A percentile compares a stretch with the other conserved stretches of the same genome.
Evolutionary conservation across 495 filamentous ascomycete genomes (phyloP).

Genomic region (Trichoderma asperelloides): DNA sequence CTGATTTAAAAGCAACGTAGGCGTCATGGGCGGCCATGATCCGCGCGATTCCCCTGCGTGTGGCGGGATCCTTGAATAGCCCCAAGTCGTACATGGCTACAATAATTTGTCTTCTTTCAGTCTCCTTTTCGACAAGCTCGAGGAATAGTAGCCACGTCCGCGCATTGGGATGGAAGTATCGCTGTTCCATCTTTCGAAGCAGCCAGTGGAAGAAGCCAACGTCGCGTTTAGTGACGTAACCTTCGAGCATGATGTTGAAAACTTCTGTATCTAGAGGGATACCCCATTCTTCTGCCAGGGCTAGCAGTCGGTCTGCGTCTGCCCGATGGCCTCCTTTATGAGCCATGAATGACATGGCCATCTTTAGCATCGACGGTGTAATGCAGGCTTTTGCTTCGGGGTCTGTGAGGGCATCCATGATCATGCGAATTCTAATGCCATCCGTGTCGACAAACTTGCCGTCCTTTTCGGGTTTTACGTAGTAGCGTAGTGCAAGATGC

Average conservation of each 20-base stretch:
- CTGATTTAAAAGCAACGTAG: slow-evolving; percentile 20
- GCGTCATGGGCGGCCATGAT: slow-evolving; percentile 27
- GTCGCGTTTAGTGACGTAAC: slow-evolving; percentile 21
- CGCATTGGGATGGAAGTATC: slow-evolving; percentile 20
- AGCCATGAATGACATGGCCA: slow-evolving; percentile 27
- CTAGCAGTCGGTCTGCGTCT: slow-evolving; percentile 17
- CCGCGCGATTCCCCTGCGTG: slow-evolving; percentile 18
- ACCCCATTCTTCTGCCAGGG: slow-evolving; percentile 13
- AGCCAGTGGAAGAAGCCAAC: slow-evolving; percentile 23
- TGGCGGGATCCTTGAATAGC: slow-evolving; percentile 17
- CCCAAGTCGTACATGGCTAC: slow-evolving; percentile 22
- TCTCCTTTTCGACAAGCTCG: slow-evolving; percentile 28
- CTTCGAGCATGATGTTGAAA: slow-evolving; percentile 17
- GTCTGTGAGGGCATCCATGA: slow-evolving; percentile 22
- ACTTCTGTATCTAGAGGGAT: slow-evolving; percentile 19
- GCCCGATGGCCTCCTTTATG: slow-evolving; percentile 12
- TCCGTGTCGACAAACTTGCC: slow-evolving; percentile 15
- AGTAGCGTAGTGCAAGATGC: slow-evolving; percentile 19
- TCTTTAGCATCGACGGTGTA: slow-evolving; percentile 27
- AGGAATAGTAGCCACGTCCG: slow-evolving; percentile 34
- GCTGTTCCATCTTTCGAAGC: slow-evolving; percentile 24
- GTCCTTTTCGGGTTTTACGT: slow-evolving; percentile 20
- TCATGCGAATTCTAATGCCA: slow-evolving; percentile 13
- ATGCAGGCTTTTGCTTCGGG: slow-evolving; percentile 14
- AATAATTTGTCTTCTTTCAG: slow-evolving; percentile 26